Conservation (phyloP, 306 rosid genomes). For the Dicorynia guianensis region DNA sequence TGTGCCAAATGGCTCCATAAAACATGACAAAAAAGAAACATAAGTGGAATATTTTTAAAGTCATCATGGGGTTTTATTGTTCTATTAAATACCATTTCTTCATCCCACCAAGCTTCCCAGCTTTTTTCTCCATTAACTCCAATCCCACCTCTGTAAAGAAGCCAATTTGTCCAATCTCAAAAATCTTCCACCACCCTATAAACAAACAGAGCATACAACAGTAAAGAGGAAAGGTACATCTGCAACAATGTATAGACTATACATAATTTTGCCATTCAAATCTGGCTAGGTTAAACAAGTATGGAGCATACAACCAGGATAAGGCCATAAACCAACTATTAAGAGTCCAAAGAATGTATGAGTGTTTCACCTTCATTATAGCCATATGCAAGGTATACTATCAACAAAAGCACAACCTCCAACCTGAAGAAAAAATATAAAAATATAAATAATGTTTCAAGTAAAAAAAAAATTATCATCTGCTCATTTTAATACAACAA, state of each 20-base stretch:
- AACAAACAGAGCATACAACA: slow-evolving; percentile 38
- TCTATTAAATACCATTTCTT: slow-evolving; percentile 78
- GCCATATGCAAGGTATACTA: slow-evolving; percentile 88
- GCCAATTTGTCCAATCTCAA: slow-evolving; percentile 98
- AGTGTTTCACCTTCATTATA: slow-evolving; percentile 65
- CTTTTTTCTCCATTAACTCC: slow-evolving; percentile 99
- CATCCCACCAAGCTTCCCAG: slow-evolving; percentile 99
- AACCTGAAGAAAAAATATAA: slow-evolving; percentile 61
- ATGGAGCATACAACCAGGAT: slow-evolving; percentile 99
- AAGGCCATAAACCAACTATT: slow-evolving; percentile 99
- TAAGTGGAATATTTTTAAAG: slow-evolving; percentile 21
- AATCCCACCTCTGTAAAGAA: slow-evolving; percentile 90
- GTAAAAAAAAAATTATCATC: slow-evolving; percentile 9
- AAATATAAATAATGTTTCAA: slow-evolving; percentile 23
- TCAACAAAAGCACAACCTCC: slow-evolving; percentile 86
- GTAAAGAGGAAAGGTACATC: slow-evolving; percentile 4
- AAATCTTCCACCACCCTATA: slow-evolving; percentile 86
- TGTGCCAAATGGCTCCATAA: neutral
- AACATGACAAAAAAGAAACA: neutral
- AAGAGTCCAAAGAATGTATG: slow-evolving; percentile 78
- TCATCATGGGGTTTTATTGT: slow-evolving; percentile 7
- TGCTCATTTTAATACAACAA: neutral
- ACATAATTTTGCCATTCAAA: slow-evolving; percentile 99
- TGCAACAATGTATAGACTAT: neutral
- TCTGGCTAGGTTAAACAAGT: slow-evolving; percentile 92